A percentile compares a stretch with the other conserved stretches of the same genome.
Conservation (phyloP, 148 eudicot genomes). For the Heliosperma pusillum region DNA sequence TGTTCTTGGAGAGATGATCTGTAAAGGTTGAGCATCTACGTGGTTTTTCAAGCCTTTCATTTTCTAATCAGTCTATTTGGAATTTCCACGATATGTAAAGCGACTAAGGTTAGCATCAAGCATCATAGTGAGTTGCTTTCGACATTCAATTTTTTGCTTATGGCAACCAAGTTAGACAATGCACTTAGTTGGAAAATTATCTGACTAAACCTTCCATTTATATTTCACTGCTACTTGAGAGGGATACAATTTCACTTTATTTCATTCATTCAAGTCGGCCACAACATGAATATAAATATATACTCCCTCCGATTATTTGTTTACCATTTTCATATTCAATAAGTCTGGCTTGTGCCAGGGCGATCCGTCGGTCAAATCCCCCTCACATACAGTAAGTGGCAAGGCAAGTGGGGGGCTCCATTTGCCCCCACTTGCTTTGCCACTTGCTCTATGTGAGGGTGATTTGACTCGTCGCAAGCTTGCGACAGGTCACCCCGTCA, state of each 20-base stretch:
- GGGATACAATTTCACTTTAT: conserved; percentile 10
- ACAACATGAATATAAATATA: neutral
- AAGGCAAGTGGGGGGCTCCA: no score
- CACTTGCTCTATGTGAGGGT: no score
- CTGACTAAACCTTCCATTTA: conserved; percentile 3
- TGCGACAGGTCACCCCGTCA: no score
- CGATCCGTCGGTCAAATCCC: no score
- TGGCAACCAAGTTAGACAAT: conserved; percentile 14
- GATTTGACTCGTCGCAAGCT: no score
- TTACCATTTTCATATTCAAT: no score
- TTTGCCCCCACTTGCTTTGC: no score
- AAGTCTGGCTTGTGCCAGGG: no score
- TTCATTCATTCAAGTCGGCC: conserved; percentile 10
- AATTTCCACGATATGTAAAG: conserved; percentile 23
- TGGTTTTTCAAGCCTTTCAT: conserved; percentile 14
- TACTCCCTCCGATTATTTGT: no score
- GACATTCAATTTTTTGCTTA: conserved; percentile 10
- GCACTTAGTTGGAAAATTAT: conserved; percentile 9
- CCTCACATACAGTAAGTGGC: no score
- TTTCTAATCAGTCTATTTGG: conserved; percentile 6
- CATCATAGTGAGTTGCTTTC: no score
- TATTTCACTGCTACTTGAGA: neutral
- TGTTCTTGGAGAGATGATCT: conserved; percentile 22
- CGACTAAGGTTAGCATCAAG: no score
- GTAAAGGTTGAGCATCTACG: conserved; percentile 31